Percentiles rank a stretch among this genome's conserved stretches.
These are phyloP conservation scores for Miamiensis avidus DNA, from an alignment of 169 alveolate species.

Conservation along the genomic window DNA sequence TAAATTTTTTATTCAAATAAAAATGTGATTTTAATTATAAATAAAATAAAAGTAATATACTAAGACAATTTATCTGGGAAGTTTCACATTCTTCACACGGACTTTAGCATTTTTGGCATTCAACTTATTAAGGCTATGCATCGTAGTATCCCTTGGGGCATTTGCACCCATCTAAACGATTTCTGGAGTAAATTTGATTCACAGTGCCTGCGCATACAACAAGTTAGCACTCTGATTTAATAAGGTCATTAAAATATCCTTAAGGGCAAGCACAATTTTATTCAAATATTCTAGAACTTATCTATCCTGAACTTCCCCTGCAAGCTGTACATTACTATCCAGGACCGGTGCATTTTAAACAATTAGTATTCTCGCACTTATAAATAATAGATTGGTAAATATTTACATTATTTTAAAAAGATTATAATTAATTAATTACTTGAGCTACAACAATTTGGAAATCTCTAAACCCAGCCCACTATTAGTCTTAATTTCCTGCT, in stretches of 20 bases:
- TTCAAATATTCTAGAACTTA: neutral
- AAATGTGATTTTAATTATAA: too few relatives aligned
- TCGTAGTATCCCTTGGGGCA: neutral
- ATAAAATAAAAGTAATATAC: neutral
- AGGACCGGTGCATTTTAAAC: neutral
- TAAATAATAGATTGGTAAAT: too few relatives aligned
- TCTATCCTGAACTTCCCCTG: neutral
- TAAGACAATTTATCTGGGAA: neutral
- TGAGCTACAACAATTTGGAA: neutral
- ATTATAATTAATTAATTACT: neutral
- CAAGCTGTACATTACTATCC: neutral
- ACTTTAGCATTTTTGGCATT: neutral
- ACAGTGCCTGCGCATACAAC: neutral
- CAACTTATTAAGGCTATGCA: neutral
- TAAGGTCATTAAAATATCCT: too few relatives aligned
- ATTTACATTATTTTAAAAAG: too few relatives aligned
- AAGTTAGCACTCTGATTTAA: neutral
- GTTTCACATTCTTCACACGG: neutral
- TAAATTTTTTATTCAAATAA: too few relatives aligned
- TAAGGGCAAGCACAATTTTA: neutral
- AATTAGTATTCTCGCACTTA: neutral
- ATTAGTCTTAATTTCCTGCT: neutral
- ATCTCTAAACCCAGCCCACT: neutral
- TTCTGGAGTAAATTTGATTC: neutral
- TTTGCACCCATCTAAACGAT: neutral